Evolutionary conservation across 805 yeast species (phyloP).

Genomic region (Metschnikowia kunwiensis): DNA sequence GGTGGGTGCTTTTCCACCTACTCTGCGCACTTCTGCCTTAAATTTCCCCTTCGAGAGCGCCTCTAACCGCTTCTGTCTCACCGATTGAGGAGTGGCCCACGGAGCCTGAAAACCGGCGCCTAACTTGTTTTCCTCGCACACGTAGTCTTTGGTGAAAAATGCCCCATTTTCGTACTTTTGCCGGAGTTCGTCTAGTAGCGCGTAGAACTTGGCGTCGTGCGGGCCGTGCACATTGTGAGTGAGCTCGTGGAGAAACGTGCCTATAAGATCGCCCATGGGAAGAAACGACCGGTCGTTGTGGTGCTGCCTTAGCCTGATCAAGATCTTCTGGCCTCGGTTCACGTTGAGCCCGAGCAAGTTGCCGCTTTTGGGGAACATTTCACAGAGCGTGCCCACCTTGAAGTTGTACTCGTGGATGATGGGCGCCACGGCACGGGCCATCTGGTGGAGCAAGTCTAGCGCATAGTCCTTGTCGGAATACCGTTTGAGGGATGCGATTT

Average conservation of each 20-base stretch:
- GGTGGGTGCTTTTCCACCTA: conserved; percentile 21
- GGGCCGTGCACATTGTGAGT: conserved; percentile 79
- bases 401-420: conserved; percentile 66
- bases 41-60: conserved; percentile 40
- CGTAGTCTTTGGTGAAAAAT: conserved; percentile 44
- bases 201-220: conserved; percentile 72
- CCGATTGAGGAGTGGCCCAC: conserved; percentile 9
- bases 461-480: conserved; percentile 39
- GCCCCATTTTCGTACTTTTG: conserved; percentile 48
- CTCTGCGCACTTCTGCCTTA: conserved; percentile 37
- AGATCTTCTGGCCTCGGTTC: conserved; percentile 69
- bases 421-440: conserved; percentile 73
- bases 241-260: conserved; percentile 85
- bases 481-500: conserved; percentile 37
- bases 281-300: conserved; percentile 52
- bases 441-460: conserved; percentile 55
- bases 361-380: conserved; percentile 72
- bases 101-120: conserved; percentile 33
- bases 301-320: conserved; percentile 65
- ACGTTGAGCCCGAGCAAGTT: conserved; percentile 77
- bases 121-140: conserved; percentile 46
- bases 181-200: conserved; percentile 57
- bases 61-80: conserved; percentile 39
- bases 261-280: conserved; percentile 64
- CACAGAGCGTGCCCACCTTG: conserved; percentile 66